Base-by-base conservation (phyloP, 306 rosid genomes). In the Calophaca sinica region DNA sequence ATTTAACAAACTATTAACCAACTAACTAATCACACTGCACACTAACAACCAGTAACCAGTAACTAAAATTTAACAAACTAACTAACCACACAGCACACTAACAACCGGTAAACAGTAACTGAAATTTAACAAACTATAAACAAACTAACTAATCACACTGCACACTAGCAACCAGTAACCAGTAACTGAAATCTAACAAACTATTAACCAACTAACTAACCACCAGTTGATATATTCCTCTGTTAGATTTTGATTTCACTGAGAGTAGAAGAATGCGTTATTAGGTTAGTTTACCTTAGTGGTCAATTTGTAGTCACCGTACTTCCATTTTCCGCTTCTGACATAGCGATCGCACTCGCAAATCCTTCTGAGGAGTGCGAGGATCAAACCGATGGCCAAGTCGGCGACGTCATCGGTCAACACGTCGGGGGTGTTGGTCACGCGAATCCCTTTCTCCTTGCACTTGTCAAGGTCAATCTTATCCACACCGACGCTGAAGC, bases 401-500 rank as follows among this genome's bases (percentile, higher is more conserved):
- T 94, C 97, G 2, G 96, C 96, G 1, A 84, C 93, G 0, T 94
- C 98, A 1, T 94, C 96, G 4, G 96, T 90, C 88, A 94, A 75
- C n/a, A 88, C 98, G 14, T 88, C 93, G 0, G 93, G 97, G 0
- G 98, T 91, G 63, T 87, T 82, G 28, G 91, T 88, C 9, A 94
- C 98, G 39, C 87, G 73, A 70, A 94, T 84, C 72, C 97, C 92
- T 70, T 65, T 91, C 76, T 84, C 90, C 77, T 26, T 84, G 6
- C 97, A 94, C 51, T 71, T 84, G 0, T 50, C 46, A 46, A 87
- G 6, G 51, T 94, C 98, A 33, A 91, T 84, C 85, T 75, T 85
- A 36, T 94, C 98, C 14, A 92, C 76, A 0, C 98, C 97, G 0
- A 90, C 97, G 52, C 98, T 88, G 79, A 35, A 87, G 79, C 88